Conservation (phyloP, 2,329 filamentous ascomycete genomes). For the Fusarium metavorans region DNA sequence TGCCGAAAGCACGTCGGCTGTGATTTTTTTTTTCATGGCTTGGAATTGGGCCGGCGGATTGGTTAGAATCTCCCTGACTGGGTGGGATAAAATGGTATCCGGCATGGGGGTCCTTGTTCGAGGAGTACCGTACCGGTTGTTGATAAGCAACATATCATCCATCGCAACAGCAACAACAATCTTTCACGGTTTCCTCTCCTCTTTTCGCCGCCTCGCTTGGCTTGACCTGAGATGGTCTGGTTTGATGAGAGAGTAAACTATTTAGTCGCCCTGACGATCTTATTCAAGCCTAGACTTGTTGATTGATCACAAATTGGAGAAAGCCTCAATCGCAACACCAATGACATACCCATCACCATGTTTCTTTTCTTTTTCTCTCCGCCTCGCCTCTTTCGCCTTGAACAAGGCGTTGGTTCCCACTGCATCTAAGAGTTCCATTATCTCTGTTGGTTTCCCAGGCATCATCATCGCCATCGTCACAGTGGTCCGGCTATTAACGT, state of each 20-base stretch:
- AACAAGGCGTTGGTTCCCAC: not conserved
- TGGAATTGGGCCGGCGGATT: slow-evolving; percentile 18
- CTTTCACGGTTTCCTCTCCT: not conserved
- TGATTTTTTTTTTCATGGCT: not conserved
- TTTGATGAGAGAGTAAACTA: not conserved
- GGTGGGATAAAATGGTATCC: not conserved
- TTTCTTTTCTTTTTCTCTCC: slow-evolving; percentile 13
- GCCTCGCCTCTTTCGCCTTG: slow-evolving; percentile 1
- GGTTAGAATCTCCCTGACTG: not conserved
- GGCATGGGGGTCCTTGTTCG: not conserved
- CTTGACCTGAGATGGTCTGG: not conserved
- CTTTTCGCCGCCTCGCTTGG: not conserved
- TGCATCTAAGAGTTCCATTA: not conserved
- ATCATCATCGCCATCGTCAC: not conserved
- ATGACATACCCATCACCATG: not conserved
- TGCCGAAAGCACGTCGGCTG: slow-evolving; percentile 8
- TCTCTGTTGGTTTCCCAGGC: not conserved
- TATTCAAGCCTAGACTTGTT: not conserved
- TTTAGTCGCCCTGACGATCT: slow-evolving; percentile 1
- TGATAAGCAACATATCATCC: not conserved
- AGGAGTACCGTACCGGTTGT: not conserved
- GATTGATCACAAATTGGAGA: not conserved
- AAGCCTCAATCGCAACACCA: not conserved
- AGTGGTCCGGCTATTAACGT: not conserved
- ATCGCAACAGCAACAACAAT: not conserved